These are phyloP conservation scores for Pleodorina starrii DNA, from an alignment of 139 green algal species.

Conservation along the genomic window DNA sequence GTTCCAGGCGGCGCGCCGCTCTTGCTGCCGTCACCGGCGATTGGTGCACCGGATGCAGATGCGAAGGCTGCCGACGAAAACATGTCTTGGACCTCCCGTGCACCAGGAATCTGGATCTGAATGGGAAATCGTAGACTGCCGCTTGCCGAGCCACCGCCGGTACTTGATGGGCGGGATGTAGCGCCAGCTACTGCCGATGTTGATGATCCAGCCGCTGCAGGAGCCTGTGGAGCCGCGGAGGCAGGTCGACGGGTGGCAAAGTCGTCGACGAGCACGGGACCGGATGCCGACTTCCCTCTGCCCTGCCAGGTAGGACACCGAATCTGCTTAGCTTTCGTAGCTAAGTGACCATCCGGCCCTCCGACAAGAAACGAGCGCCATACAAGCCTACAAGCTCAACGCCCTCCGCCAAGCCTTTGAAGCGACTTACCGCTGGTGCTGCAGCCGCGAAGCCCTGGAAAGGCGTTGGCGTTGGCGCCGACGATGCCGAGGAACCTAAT, in stretches of 20 bases:
- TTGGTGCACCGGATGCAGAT: neutral
- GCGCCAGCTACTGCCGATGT: neutral
- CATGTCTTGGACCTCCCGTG: slow-evolving; percentile 23
- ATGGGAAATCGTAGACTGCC: neutral
- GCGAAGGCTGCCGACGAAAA: neutral
- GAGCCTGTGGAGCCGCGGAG: neutral
- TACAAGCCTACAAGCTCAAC: too few species aligned
- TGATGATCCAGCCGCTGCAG: neutral
- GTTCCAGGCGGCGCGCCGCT: neutral
- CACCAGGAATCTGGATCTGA: slow-evolving; percentile 28
- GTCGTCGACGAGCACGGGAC: too few species aligned
- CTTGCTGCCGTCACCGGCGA: neutral
- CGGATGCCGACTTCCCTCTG: too few species aligned
- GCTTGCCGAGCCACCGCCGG: neutral
- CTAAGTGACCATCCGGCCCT: too few species aligned
- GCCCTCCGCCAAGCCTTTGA: too few species aligned
- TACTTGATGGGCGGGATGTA: neutral
- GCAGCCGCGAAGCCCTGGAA: slow-evolving; percentile 17
- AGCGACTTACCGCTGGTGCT: neutral
- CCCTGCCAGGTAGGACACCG: too few species aligned
- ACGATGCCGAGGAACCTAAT: neutral
- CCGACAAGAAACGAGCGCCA: too few species aligned
- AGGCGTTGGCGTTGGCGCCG: neutral
- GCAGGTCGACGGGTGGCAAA: too few species aligned
- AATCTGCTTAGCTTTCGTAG: too few species aligned